phyloP scores from a whole-genome alignment of 1,284 basidiomycete species.

The Golubevia pallescens region DNA sequence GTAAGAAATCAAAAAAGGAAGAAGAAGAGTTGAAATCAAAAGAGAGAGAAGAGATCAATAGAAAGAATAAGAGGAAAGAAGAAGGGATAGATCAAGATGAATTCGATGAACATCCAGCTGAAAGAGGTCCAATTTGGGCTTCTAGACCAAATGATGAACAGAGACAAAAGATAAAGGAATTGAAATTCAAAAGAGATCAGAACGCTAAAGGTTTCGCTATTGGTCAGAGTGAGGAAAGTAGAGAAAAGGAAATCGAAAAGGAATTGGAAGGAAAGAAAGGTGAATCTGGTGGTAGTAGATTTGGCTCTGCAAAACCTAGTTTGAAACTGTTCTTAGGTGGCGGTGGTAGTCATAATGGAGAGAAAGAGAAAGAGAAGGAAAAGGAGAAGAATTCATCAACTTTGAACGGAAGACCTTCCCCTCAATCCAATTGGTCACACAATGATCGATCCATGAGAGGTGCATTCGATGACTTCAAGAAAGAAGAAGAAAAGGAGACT shows the following conservation, averaged over 20 bases:
- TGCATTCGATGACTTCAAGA: too few species aligned
- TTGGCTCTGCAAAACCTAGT: background rate
- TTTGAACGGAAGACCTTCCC: too few species aligned
- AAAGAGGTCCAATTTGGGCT: constrained; percentile 42
- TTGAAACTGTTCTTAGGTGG: background rate
- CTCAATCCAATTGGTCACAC: too few species aligned
- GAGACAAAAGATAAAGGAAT: constrained; percentile 36
- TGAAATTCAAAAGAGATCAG: constrained; percentile 27
- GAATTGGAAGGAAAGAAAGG: background rate
- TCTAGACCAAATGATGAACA: constrained; percentile 40
- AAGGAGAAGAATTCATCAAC: constrained; percentile 1
- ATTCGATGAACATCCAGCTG: constrained; percentile 15
- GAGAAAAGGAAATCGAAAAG: background rate
- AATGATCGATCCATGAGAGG: too few species aligned
- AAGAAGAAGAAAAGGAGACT: too few species aligned
- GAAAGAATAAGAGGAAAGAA: too few species aligned
- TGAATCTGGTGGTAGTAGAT: background rate
- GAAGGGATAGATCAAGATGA: constrained; percentile 7
- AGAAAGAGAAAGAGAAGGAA: constrained; percentile 7
- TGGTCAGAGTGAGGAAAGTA: background rate
- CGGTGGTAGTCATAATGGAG: constrained; percentile 9
- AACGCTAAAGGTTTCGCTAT: background rate
- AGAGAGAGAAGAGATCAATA: background rate
- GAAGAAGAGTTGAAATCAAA: background rate
- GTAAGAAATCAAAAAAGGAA: background rate